These are phyloP conservation scores for Cladosporium sp. DNA, from an alignment of 2,329 filamentous ascomycete species.

Conservation along the genomic window DNA sequence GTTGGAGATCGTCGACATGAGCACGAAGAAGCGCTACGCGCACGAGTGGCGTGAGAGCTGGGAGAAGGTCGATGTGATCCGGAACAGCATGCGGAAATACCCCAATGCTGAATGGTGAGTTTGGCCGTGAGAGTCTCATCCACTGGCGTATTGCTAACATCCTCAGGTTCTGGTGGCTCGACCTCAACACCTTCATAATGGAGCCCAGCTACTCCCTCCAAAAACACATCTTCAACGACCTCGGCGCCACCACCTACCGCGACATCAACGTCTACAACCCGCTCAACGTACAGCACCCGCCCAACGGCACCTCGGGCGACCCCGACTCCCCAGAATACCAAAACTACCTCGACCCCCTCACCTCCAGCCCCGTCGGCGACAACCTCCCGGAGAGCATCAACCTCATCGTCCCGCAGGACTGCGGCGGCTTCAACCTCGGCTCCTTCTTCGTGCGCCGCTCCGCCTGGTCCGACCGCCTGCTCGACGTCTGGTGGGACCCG, in stretches of 20 bases:
- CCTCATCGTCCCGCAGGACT: conserved; percentile 86
- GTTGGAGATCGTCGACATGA: conserved; percentile 95
- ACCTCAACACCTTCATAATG: conserved; percentile 97
- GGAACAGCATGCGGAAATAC: conserved; percentile 84
- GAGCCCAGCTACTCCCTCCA: conserved; percentile 88
- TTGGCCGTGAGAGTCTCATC: not conserved
- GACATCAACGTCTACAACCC: conserved; percentile 97
- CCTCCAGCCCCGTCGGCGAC: conserved; percentile 69
- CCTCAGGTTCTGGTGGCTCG: conserved; percentile 98
- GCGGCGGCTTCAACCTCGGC: conserved; percentile 89
- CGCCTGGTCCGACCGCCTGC: conserved; percentile 80
- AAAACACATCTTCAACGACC: conserved; percentile 77
- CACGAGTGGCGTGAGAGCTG: conserved; percentile 99
- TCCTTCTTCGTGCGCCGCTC: conserved; percentile 88
- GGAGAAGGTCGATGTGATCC: conserved; percentile 96
- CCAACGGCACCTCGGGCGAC: conserved; percentile 39
- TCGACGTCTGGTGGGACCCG: conserved; percentile 98
- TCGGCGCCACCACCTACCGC: conserved; percentile 71
- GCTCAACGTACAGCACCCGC: conserved; percentile 83
- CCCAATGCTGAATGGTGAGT: conserved; percentile 91
- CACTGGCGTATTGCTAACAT: conserved; percentile 12
- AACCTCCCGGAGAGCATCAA: conserved; percentile 73
- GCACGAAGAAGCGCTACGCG: conserved; percentile 95
- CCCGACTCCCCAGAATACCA: conserved; percentile 37
- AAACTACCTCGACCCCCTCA: conserved; percentile 66